Evolutionary conservation across 2,329 filamentous ascomycete genomes (phyloP).

Genomic region (Chalara sp.): DNA sequence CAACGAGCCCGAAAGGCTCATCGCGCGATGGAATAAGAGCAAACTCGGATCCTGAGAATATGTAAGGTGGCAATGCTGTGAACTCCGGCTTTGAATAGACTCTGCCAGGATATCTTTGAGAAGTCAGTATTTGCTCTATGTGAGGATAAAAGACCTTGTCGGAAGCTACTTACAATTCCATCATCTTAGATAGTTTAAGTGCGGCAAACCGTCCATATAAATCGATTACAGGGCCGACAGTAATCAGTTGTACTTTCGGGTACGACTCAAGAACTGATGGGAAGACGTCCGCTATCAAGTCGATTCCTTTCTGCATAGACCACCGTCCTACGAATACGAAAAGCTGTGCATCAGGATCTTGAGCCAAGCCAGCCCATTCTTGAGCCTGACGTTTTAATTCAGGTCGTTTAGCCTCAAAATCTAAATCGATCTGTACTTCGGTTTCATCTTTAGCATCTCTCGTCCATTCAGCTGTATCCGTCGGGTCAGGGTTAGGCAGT

Average conservation of each 20-base stretch:
- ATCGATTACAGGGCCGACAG: slow-evolving; percentile 59
- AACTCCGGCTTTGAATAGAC: slow-evolving; percentile 65
- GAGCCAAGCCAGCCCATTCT: slow-evolving; percentile 58
- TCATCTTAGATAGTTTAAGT: slow-evolving; percentile 56
- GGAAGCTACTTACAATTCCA: slow-evolving; percentile 34
- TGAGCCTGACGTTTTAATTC: slow-evolving; percentile 55
- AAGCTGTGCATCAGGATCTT: slow-evolving; percentile 55
- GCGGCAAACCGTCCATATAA: slow-evolving; percentile 63
- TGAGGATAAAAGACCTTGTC: neutral
- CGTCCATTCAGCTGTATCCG: slow-evolving; percentile 48
- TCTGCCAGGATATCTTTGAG: slow-evolving; percentile 50
- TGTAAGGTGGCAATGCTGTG: slow-evolving; percentile 57
- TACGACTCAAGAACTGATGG: slow-evolving; percentile 54
- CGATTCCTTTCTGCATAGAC: slow-evolving; percentile 64
- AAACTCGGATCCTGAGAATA: slow-evolving; percentile 63
- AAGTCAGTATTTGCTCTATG: neutral
- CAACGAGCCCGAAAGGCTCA: slow-evolving; percentile 63
- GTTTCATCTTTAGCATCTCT: slow-evolving; percentile 44
- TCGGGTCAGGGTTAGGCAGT: slow-evolving; percentile 60
- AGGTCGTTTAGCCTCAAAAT: slow-evolving; percentile 45
- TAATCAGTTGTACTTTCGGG: slow-evolving; percentile 54
- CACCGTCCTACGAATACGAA: slow-evolving; percentile 64
- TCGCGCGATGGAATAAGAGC: slow-evolving; percentile 62
- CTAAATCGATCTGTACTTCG: slow-evolving; percentile 45
- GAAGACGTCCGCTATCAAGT: slow-evolving; percentile 62